Conservation (phyloP, 768 basidiomycete genomes). For the Pleurotus ostreatus region DNA sequence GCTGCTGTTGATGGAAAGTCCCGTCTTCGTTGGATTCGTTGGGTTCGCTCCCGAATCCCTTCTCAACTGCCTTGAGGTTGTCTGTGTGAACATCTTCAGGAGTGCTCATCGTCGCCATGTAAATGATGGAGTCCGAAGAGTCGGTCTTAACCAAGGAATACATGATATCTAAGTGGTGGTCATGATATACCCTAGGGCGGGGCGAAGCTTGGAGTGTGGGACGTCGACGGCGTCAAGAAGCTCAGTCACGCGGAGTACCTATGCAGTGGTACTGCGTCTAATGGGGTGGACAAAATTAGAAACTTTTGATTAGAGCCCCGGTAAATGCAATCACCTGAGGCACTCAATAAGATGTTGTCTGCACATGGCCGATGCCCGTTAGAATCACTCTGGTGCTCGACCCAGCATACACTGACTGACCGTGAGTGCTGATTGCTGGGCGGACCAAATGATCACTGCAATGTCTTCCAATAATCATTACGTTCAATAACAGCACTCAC, state of each 20-base stretch:
- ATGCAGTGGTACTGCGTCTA: not conserved
- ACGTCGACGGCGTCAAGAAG: not conserved
- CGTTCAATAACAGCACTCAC: too few species aligned
- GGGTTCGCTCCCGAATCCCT: not conserved
- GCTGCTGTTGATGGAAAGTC: slow-evolving; percentile 35
- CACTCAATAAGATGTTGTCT: too few species aligned
- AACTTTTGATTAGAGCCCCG: too few species aligned
- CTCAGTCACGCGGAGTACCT: not conserved
- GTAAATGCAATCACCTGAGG: too few species aligned
- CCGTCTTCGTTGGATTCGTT: slow-evolving; percentile 23
- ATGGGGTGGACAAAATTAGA: too few species aligned
- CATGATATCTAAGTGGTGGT: not conserved
- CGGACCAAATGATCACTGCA: too few species aligned
- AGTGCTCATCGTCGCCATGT: not conserved
- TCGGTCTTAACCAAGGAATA: not conserved
- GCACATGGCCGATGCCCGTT: too few species aligned
- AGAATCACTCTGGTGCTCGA: too few species aligned
- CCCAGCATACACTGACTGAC: too few species aligned
- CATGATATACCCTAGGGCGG: not conserved
- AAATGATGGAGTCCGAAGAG: not conserved
- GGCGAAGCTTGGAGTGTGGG: not conserved
- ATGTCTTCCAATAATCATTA: too few species aligned
- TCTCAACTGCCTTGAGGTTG: not conserved
- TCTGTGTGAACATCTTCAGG: not conserved
- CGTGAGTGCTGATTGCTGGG: too few species aligned